Conservation (phyloP, 768 basidiomycete genomes). For the Xanthoconium purpureum region DNA sequence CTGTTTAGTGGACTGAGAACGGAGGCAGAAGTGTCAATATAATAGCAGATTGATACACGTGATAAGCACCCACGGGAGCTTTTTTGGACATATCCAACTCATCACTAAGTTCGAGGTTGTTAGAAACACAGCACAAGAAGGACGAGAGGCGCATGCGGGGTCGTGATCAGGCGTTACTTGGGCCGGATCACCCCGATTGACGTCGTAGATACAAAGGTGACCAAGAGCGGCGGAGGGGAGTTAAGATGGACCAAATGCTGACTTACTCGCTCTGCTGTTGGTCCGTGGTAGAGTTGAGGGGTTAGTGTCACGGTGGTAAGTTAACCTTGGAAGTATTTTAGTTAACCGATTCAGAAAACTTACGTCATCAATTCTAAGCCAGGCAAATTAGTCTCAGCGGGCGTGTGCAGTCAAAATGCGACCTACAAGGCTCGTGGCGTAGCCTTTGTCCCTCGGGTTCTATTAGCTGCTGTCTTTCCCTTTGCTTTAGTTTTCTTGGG, state of each 20-base stretch:
- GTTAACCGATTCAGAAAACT: slow-evolving; percentile 18
- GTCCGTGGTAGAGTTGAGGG: slow-evolving; percentile 23
- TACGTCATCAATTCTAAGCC: slow-evolving; percentile 34
- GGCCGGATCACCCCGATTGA: slow-evolving; percentile 23
- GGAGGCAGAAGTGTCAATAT: neutral
- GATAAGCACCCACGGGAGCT: slow-evolving; percentile 25
- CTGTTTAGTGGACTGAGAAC: slow-evolving; percentile 3
- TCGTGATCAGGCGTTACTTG: slow-evolving; percentile 28
- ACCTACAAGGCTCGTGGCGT: slow-evolving; percentile 13
- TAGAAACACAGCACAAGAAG: slow-evolving; percentile 63
- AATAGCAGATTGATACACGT: neutral
- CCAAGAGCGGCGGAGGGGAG: slow-evolving; percentile 9
- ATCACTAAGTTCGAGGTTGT: slow-evolving; percentile 50
- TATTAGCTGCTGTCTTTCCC: slow-evolving; percentile 15
- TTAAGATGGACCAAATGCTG: slow-evolving; percentile 20
- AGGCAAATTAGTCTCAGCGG: neutral
- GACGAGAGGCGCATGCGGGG: slow-evolving; percentile 58
- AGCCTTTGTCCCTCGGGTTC: slow-evolving; percentile 17
- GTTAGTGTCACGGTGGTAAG: slow-evolving; percentile 22
- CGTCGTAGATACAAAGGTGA: slow-evolving; percentile 10
- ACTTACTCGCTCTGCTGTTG: slow-evolving; percentile 32
- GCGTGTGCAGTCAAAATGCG: neutral
- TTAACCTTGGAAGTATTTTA: slow-evolving; percentile 13
- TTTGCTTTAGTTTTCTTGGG: slow-evolving; percentile 43
- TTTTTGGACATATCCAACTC: slow-evolving; percentile 38